Evolutionary conservation across 495 filamentous ascomycete genomes (phyloP), one percentile per base, ranked within the genome.

Genomic region (Penicillium soppii): DNA sequence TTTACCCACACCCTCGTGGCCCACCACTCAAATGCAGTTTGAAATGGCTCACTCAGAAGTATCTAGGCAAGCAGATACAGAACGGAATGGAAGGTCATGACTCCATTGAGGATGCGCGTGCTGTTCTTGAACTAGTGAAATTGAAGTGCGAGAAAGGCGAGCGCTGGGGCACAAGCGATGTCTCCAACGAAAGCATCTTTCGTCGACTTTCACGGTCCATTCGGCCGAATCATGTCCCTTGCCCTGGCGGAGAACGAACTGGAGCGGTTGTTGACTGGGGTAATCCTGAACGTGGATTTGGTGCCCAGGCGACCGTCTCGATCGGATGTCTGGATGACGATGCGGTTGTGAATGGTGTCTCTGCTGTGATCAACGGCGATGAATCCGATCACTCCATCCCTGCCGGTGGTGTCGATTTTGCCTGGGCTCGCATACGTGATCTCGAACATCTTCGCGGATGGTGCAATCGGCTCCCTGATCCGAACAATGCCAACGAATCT

Each of bases 61-160:
- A 91, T 54, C 81, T 97, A 26, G 76, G 73, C 48, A 87, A 90
- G 40, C 86, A 91, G 60, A 95, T 98, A 51, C 94, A 98, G 61
- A 89, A 85, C 43, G 86, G 85, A 7, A 77, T 83, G 47, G 74
- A 69, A 2, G 94, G 94, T 7, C 94, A 98, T 61, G 85, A 97
- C 75, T 90, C 88, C 22, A 79, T 96, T 58, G 95, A 98, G 70
- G 94, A 98, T 63, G 89, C 94, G 12, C 82, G 77, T 37, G 90
- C 94, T 3, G 92, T 89, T 48, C 81, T 98, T 13, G 95, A 98
- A 56, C 83, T 98, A 1, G 83, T 96, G 8, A 96, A 92, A 63
- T 83, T 89, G 65, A 98, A 98, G 66, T 96, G 95, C 64, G 91
- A 97, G 59, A 90, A 88, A 59, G 94, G 95, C 33, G 84, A 84